phyloP scores from a whole-genome alignment of 805 yeast species.

The Kuraishia capsulata region DNA sequence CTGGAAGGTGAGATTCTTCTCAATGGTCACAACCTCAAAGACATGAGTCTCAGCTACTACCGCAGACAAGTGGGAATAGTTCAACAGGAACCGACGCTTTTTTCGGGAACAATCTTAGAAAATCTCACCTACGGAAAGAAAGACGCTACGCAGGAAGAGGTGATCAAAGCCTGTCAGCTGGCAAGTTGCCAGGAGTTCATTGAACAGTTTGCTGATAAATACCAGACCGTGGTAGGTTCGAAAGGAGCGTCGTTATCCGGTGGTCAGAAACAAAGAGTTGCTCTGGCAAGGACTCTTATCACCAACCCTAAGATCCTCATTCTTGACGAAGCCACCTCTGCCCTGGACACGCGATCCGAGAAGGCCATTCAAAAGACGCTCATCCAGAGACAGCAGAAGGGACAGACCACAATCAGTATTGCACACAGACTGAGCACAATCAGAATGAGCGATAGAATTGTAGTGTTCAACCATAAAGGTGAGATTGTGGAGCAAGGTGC shows the following conservation, averaged over 20 bases:
- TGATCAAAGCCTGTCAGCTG: constrained; percentile 48
- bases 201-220: constrained; percentile 66
- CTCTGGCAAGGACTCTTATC: constrained; percentile 80
- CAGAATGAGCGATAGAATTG: constrained; percentile 67
- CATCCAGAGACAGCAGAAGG: constrained; percentile 39
- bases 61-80: constrained; percentile 80
- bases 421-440: constrained; percentile 91
- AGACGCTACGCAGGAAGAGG: constrained; percentile 51
- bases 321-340: constrained; percentile 92
- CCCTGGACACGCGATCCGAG: constrained; percentile 83
- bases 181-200: constrained; percentile 74
- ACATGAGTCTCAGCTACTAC: constrained; percentile 62
- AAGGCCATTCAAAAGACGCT: constrained; percentile 74
- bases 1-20: constrained; percentile 50
- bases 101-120: constrained; percentile 78
- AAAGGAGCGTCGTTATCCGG: constrained; percentile 87
- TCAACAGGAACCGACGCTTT: constrained; percentile 85
- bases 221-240: constrained; percentile 79
- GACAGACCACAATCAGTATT: constrained; percentile 74
- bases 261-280: constrained; percentile 91
- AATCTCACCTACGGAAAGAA: constrained; percentile 71
- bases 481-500: constrained; percentile 65
- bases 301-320: constrained; percentile 73
- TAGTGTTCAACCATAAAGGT: constrained; percentile 66
- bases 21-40: constrained; percentile 54